Evolutionary conservation across 192 early-diverging fungal genomes (phyloP).

Genomic region (Borealophlyctis nickersoniae): DNA sequence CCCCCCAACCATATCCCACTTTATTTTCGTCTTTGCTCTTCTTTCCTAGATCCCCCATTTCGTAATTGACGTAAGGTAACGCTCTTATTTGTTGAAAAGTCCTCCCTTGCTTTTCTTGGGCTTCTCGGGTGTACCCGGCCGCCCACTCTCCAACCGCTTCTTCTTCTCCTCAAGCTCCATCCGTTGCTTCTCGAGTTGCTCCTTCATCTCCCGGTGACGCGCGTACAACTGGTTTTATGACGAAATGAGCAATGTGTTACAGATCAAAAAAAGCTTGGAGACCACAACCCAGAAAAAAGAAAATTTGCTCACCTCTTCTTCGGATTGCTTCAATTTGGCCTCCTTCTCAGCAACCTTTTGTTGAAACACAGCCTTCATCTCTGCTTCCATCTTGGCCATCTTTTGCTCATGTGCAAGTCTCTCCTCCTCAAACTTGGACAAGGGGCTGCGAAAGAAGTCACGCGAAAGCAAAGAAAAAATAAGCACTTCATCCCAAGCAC

Average conservation of each 20-base stretch:
- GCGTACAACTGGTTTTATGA: constrained; percentile 88
- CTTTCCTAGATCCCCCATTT: too few relatives aligned
- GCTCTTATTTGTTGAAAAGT: constrained; percentile 50
- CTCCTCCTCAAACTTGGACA: constrained; percentile 86
- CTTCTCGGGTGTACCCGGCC: constrained; percentile 74
- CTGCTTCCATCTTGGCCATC: constrained; percentile 96
- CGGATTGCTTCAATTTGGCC: constrained; percentile 93
- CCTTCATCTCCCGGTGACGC: constrained; percentile 98
- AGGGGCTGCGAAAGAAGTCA: constrained; percentile 27
- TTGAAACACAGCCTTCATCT: constrained; percentile 99
- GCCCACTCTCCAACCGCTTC: constrained; percentile 69
- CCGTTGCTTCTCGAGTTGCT: constrained; percentile 90
- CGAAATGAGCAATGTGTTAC: constrained; percentile 28
- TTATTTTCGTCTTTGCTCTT: too few relatives aligned
- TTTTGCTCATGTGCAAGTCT: constrained; percentile 87
- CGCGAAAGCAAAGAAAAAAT: neutral
- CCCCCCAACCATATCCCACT: too few relatives aligned
- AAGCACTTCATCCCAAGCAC: neutral
- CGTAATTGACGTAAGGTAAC: too few relatives aligned
- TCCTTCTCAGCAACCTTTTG: constrained; percentile 99
- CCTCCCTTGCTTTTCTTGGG: constrained; percentile 63
- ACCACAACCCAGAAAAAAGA: constrained; percentile 2
- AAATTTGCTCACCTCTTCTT: constrained; percentile 66
- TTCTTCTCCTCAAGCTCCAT: constrained; percentile 94
- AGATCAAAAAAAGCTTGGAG: neutral